Percentiles rank a stretch among this genome's conserved stretches.
These are phyloP conservation scores for Adansonia rubrostipa DNA, from an alignment of 441 rosid genomes.

Conservation along the genomic window DNA sequence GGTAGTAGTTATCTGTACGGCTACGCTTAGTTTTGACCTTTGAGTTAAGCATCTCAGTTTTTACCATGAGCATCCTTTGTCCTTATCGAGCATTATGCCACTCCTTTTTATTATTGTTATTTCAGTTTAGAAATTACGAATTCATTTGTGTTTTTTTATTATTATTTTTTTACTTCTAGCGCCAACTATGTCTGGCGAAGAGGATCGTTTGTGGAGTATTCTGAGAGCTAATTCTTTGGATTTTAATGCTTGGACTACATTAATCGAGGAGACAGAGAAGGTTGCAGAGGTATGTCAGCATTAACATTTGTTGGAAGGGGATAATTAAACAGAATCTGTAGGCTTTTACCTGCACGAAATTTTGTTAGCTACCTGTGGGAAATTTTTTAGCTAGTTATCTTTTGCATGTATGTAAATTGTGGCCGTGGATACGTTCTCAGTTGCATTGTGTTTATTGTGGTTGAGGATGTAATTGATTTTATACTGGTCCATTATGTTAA, in stretches of 20 bases:
- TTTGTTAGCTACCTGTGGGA: not conserved
- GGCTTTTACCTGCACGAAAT: not conserved
- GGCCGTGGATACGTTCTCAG: too few species aligned
- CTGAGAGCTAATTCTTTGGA: slow-evolving; percentile 80
- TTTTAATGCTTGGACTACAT: slow-evolving; percentile 89
- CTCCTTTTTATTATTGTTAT: not conserved
- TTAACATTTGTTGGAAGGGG: not conserved
- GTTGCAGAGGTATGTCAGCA: slow-evolving; percentile 67
- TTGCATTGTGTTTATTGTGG: too few species aligned
- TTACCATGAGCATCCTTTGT: not conserved
- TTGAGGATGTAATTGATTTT: too few species aligned
- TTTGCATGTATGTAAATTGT: not conserved
- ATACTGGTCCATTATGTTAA: too few species aligned
- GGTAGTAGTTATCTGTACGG: not conserved
- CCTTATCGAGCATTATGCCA: not conserved
- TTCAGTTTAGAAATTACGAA: not conserved
- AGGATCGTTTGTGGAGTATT: slow-evolving; percentile 86
- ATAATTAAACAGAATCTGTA: not conserved
- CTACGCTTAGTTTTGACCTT: not conserved
- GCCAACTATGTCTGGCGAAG: slow-evolving; percentile 68
- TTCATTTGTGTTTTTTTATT: slow-evolving; percentile 20
- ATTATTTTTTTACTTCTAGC: slow-evolving; percentile 24
- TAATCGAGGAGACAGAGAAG: slow-evolving; percentile 94
- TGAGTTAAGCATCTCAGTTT: not conserved
- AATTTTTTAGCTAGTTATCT: not conserved